A percentile compares a stretch with the other conserved stretches of the same genome.
These are phyloP conservation scores for Thelephora ganbajun DNA, from an alignment of 768 basidiomycete genomes.

Conservation along the genomic window DNA sequence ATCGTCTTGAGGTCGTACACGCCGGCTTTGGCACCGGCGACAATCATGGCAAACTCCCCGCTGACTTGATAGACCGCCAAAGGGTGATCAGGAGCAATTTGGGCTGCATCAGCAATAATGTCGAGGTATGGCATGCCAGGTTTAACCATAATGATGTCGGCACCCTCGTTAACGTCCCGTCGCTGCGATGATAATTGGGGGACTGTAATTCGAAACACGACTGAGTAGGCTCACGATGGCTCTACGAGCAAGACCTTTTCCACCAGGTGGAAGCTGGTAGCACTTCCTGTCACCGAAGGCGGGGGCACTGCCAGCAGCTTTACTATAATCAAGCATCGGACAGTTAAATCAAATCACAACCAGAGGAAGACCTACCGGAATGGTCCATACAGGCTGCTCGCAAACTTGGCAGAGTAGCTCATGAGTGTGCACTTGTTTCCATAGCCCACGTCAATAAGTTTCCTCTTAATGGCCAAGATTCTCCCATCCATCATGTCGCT, in stretches of 20 bases:
- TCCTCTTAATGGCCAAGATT: slow-evolving; percentile 77
- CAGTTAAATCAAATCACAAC: background rate
- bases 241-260: slow-evolving; percentile 79
- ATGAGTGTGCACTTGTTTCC: slow-evolving; percentile 88
- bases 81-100: slow-evolving; percentile 74
- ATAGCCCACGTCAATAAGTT: slow-evolving; percentile 67
- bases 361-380: slow-evolving; percentile 50
- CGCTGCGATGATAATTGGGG: slow-evolving; percentile 30
- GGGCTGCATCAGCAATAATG: slow-evolving; percentile 78
- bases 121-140: slow-evolving; percentile 94
- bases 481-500: slow-evolving; percentile 99
- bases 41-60: slow-evolving; percentile 95
- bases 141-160: slow-evolving; percentile 99
- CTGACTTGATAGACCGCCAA: slow-evolving; percentile 97
- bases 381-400: slow-evolving; percentile 88
- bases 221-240: slow-evolving; percentile 60
- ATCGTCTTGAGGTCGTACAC: slow-evolving; percentile 86
- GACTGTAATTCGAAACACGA: background rate
- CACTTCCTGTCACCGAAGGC: slow-evolving; percentile 94
- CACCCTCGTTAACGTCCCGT: slow-evolving; percentile 83
- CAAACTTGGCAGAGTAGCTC: slow-evolving; percentile 97
- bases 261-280: slow-evolving; percentile 88
- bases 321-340: slow-evolving; percentile 31
- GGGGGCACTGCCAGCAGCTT: slow-evolving; percentile 94
- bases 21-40: slow-evolving; percentile 84